phyloP scores from a whole-genome alignment of 768 basidiomycete species.

The Phanerochaete sordida region DNA sequence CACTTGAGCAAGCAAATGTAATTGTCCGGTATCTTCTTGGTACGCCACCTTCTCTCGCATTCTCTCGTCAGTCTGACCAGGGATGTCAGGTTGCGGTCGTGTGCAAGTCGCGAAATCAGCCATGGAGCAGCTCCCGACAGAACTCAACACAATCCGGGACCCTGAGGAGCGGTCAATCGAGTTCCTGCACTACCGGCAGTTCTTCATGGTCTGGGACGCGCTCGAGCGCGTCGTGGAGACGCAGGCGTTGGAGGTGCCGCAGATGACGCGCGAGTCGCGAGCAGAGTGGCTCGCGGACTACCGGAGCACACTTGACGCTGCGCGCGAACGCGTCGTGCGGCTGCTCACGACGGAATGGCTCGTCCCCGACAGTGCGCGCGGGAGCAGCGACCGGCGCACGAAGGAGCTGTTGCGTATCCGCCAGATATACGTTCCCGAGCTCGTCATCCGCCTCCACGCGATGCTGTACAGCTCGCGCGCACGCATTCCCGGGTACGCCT shows the following conservation, averaged over 20 bases:
- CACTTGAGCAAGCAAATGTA: slow-evolving; percentile 83
- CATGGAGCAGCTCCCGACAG: slow-evolving; percentile 57
- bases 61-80: neutral
- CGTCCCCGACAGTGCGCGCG: slow-evolving; percentile 9
- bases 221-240: slow-evolving; percentile 60
- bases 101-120: slow-evolving; percentile 62
- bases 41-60: slow-evolving; percentile 32
- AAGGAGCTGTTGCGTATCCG: slow-evolving; percentile 78
- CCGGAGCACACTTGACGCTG: slow-evolving; percentile 54
- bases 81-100: slow-evolving; percentile 62
- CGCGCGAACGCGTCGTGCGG: slow-evolving; percentile 61
- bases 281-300: slow-evolving; percentile 64
- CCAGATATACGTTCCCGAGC: slow-evolving; percentile 85
- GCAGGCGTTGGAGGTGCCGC: slow-evolving; percentile 51
- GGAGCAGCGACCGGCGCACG: slow-evolving; percentile 45
- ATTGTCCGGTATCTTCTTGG: slow-evolving; percentile 89
- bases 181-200: slow-evolving; percentile 76
- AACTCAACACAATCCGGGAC: slow-evolving; percentile 57
- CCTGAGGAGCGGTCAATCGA: slow-evolving; percentile 73
- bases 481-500: slow-evolving; percentile 59
- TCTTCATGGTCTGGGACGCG: slow-evolving; percentile 72
- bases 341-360: slow-evolving; percentile 80
- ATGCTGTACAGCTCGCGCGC: slow-evolving; percentile 62
- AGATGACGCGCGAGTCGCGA: slow-evolving; percentile 57
- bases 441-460: slow-evolving; percentile 81